Base-by-base conservation (phyloP, 768 basidiomycete species). In the Lactarius psammicola region DNA sequence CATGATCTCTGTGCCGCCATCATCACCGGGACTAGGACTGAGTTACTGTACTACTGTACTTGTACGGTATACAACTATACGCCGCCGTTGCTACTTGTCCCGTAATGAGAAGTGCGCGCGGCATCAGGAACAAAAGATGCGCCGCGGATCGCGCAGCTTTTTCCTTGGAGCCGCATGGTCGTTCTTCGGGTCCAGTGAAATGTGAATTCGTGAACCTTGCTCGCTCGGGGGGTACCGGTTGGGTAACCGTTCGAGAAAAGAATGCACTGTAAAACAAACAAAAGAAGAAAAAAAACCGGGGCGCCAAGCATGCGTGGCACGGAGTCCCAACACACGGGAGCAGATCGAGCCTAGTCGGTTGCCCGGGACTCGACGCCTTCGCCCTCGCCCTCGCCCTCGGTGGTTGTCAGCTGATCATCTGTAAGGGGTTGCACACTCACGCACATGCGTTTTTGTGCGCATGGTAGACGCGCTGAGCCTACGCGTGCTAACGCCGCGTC, bases 401-500 rank as follows among this genome's bases (percentile, higher is more conserved):
- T 23, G 59, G 20, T 60, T 23, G 44, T 44, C 59, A 60, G 26
- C 40, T 46, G 59, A 60, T 60, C 59, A 49, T 11, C 44, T 49
- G 30, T 33, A 55, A 55, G 54, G 54, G 54, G 54, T 9, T 46
- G 23, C 8, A 18, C 42, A 13, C 46, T 23, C n/a, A 46, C 31
- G 30, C 59, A 46, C 59, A 51, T 49, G 59, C 49, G 59, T 51
- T 40, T n/a, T 40, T 54, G 10, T 30, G 28, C 42, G 20, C 51
- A 40, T 62, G 60, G 33, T 36, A 62, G 4, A 55, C 49, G 65
- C 65, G 65, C 65, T 62, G 65, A 66, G 65, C 65, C 8, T 51
- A 62, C 65, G 49, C 49, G 60, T 62, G 56, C 53, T 62, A 65
- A 57, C 56, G 65, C 65, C 60, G 65, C 60, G 46, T 56, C 55